A percentile compares a stretch with the other conserved stretches of the same genome.
Conservation (phyloP, 208 protist species). For the Porcisia hertigi region DNA sequence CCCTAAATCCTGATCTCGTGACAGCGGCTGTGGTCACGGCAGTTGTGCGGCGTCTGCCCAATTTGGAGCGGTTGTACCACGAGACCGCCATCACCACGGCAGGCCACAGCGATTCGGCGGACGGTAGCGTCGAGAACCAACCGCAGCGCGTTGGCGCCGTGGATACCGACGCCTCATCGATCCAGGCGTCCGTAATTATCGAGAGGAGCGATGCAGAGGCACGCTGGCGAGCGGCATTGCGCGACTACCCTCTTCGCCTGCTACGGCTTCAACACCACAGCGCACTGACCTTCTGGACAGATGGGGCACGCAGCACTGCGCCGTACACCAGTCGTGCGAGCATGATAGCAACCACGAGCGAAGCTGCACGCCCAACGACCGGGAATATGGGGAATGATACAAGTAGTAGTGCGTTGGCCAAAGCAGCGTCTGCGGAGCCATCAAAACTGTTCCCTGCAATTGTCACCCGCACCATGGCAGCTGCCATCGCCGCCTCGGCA, state of each 20-base stretch:
- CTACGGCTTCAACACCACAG: slow-evolving; percentile 13
- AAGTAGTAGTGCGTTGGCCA: not conserved
- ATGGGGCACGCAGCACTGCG: not conserved
- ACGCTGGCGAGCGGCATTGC: slow-evolving; percentile 11
- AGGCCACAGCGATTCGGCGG: not conserved
- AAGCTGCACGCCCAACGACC: not conserved
- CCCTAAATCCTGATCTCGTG: slow-evolving; percentile 12
- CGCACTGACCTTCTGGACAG: slow-evolving; percentile 9
- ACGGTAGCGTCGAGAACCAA: not conserved
- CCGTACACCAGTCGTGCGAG: not conserved
- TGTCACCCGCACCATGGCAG: slow-evolving; percentile 5
- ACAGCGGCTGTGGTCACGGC: slow-evolving; percentile 8
- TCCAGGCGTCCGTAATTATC: not conserved
- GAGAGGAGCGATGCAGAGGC: slow-evolving; percentile 11
- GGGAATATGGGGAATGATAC: not conserved
- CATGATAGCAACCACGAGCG: not conserved
- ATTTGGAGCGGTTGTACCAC: slow-evolving; percentile 9
- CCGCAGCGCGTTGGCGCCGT: not conserved
- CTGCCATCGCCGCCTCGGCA: slow-evolving; percentile 9
- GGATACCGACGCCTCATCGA: not conserved
- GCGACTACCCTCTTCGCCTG: slow-evolving; percentile 13
- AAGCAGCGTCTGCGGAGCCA: not conserved
- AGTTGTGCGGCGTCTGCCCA: slow-evolving; percentile 3
- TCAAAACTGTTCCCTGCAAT: slow-evolving; percentile 18
- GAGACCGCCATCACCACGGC: slow-evolving; percentile 6